Conservation (phyloP, 148 eudicot species). For the Vaccinium darrowii region DNA sequence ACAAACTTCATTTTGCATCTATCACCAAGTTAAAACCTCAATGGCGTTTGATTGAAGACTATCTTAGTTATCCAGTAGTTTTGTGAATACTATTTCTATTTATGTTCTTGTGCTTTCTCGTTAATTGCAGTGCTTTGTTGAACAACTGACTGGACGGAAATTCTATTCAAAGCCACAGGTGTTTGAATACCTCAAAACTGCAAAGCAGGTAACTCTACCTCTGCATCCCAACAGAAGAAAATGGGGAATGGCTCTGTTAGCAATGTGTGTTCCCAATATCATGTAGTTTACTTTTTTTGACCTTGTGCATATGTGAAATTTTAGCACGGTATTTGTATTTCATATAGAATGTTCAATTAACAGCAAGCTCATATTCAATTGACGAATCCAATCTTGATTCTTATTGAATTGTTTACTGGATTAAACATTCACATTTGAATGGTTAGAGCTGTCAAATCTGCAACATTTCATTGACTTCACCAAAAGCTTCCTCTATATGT, state of each 20-base stretch:
- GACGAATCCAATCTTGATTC: background rate
- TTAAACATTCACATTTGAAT: background rate
- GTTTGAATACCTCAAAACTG: constrained; percentile 41
- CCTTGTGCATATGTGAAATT: background rate
- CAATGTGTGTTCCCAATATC: constrained; percentile 21
- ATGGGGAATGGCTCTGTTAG: background rate
- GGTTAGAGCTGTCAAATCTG: background rate
- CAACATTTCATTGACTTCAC: background rate
- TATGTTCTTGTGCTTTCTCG: background rate
- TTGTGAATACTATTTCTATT: background rate
- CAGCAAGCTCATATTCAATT: background rate
- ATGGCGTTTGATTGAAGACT: background rate
- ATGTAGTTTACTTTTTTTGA: background rate
- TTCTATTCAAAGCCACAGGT: constrained; percentile 79
- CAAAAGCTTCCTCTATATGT: background rate
- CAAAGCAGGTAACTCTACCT: constrained; percentile 9
- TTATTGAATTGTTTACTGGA: background rate
- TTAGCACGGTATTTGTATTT: background rate
- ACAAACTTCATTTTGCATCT: background rate
- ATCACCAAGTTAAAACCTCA: background rate
- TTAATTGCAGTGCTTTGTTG: constrained; percentile 54
- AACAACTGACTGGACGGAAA: constrained; percentile 48
- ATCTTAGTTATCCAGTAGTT: background rate
- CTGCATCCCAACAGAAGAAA: constrained; percentile 11
- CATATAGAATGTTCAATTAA: background rate